phyloP scores from a whole-genome alignment of 495 filamentous ascomycete species.

The Talaromyces adpressus region DNA sequence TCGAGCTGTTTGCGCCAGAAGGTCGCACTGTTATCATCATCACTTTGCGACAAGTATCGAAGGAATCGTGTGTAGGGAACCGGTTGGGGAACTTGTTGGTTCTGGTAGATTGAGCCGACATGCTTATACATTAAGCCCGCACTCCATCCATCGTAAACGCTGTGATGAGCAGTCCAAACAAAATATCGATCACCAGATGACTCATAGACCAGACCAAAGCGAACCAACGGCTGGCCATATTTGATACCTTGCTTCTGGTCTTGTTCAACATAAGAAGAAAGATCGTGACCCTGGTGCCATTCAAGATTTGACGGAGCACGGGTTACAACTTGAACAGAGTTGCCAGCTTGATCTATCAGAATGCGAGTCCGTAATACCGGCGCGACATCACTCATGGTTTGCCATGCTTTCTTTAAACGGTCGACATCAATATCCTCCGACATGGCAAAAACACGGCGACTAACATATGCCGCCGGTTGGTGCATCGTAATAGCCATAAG shows the following conservation, averaged over 20 bases:
- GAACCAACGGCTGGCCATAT: slow-evolving; percentile 35
- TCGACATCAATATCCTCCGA: slow-evolving; percentile 26
- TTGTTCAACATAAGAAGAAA: slow-evolving; percentile 22
- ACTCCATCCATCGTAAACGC: slow-evolving; percentile 55
- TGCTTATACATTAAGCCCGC: slow-evolving; percentile 37
- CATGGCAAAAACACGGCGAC: slow-evolving; percentile 28
- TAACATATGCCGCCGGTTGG: slow-evolving; percentile 41
- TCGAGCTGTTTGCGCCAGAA: slow-evolving; percentile 29
- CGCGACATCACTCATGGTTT: slow-evolving; percentile 19
- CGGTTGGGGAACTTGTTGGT: background rate
- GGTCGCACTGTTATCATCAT: slow-evolving; percentile 9
- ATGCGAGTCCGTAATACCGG: slow-evolving; percentile 36
- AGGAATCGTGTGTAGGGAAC: slow-evolving; percentile 16
- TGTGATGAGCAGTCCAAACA: slow-evolving; percentile 48
- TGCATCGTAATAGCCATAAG: slow-evolving; percentile 45
- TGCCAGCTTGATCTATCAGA: slow-evolving; percentile 24
- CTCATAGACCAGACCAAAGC: slow-evolving; percentile 8
- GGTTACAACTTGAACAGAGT: slow-evolving; percentile 43
- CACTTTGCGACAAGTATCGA: slow-evolving; percentile 27
- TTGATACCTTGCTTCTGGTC: slow-evolving; percentile 29
- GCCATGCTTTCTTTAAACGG: slow-evolving; percentile 41
- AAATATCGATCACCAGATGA: slow-evolving; percentile 1
- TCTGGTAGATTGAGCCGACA: slow-evolving; percentile 50
- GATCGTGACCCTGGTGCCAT: slow-evolving; percentile 16
- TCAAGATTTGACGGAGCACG: slow-evolving; percentile 11